phyloP scores from a whole-genome alignment of 2,329 filamentous ascomycete species.

The Exophiala mesophila region DNA sequence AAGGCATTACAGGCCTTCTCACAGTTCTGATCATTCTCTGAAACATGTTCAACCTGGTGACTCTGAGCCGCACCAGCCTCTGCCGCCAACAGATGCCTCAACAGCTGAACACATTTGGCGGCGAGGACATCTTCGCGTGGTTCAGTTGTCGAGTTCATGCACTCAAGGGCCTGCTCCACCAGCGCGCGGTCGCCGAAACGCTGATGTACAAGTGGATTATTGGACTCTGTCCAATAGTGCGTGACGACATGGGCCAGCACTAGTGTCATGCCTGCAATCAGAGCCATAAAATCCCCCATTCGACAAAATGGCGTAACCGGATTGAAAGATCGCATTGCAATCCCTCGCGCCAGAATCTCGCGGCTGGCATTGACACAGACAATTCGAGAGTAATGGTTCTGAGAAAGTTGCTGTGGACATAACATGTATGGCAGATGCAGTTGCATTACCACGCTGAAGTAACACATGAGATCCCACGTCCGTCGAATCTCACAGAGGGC shows the following conservation, averaged over 20 bases:
- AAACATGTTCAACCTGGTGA: constrained; percentile 26
- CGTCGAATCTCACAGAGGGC: constrained; percentile 32
- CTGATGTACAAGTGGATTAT: constrained; percentile 36
- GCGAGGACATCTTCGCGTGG: constrained; percentile 32
- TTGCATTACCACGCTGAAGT: constrained; percentile 49
- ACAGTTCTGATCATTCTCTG: constrained; percentile 27
- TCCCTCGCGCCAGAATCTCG: constrained; percentile 39
- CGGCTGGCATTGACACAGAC: constrained; percentile 49
- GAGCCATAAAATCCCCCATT: constrained; percentile 27
- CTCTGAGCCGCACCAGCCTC: constrained; percentile 35
- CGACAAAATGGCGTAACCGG: constrained; percentile 25
- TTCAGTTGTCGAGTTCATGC: constrained; percentile 31
- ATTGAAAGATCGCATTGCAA: constrained; percentile 14
- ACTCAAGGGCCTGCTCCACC: constrained; percentile 35
- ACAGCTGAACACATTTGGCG: constrained; percentile 29
- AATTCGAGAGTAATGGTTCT: constrained; percentile 45
- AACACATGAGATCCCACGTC: constrained; percentile 47
- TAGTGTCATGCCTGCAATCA: constrained; percentile 28
- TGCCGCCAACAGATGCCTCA: constrained; percentile 35
- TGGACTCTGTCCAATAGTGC: constrained; percentile 15
- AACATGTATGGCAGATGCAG: constrained; percentile 53
- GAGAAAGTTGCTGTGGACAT: constrained; percentile 29
- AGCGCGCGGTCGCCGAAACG: constrained; percentile 37
- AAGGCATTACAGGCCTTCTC: constrained; percentile 26
- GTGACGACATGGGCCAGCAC: constrained; percentile 28